Base-by-base conservation (phyloP, 2,329 filamentous ascomycete genomes). In the Paracamarosporium sp. region DNA sequence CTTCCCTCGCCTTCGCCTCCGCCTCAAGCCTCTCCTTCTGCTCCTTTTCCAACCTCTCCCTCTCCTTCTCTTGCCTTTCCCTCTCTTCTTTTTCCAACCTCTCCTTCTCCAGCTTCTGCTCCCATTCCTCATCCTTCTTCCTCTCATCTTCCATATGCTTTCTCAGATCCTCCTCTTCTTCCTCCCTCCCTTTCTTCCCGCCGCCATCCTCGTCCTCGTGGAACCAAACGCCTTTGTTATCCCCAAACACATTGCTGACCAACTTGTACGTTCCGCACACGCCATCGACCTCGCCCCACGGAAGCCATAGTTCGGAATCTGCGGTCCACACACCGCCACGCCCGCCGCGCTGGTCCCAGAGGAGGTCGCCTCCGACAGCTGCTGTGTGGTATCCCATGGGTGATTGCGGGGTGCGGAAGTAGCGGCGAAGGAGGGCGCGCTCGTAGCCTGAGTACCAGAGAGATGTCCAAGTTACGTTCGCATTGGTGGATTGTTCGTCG, bases 301-400 rank as follows among this genome's bases (percentile, higher is more conserved):
- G 76, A 22, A 83, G 57, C 82, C 83, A 86, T 0, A 63, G 60
- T 35, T 77, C 74, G 20, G 76, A 76, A n/a, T 75, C 71, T 12
- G 78, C 79, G 0, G 82, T 84, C 84, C 84, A 86, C 3, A 84
- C 70, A 7, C 83, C 84, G 3, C 83, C 83, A n/a, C 76, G 77
- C 0, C 83, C 83, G 9, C 82, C 83, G 13, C 82, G 78, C 53
- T 75, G 67, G 62, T 85, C 81, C 80, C 82, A 82, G 69, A 76
- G 77, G 1, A 76, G 72, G 48, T 82, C 77, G 3, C 80, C 82
- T 12, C 81, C 82, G 0, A 80, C 72, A 6, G 79, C 73, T 0
- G 79, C 77, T 9, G 76, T 76, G 53, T 81, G 77, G 13, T 80
- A 79, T 0, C 79, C 78, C 28, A 76, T 70, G 1, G 79, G 61